Conservation (phyloP, 495 filamentous ascomycete species). For the Jackrogersella minutella region DNA sequence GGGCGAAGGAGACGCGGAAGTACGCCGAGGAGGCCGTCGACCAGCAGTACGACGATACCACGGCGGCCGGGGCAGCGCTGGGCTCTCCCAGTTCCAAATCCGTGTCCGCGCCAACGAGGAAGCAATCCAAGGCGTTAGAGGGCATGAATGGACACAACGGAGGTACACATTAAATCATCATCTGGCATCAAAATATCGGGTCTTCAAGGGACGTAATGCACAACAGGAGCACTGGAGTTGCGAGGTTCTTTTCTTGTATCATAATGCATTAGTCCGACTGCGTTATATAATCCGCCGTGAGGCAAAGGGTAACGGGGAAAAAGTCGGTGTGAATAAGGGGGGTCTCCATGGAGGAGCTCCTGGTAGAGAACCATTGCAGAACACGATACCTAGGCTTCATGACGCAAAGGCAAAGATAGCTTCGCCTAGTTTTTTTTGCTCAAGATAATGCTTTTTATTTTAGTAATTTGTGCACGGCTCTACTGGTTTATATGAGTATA, state of each 20-base stretch:
- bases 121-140: constrained; percentile 32
- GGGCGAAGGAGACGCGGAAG: constrained; percentile 62
- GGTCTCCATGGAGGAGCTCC: not conserved
- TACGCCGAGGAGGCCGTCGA: constrained; percentile 47
- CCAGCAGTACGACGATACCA: constrained; percentile 41
- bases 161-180: constrained; percentile 40
- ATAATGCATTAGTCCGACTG: constrained; percentile 36
- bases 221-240: constrained; percentile 31
- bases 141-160: constrained; percentile 41
- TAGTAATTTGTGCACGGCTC: not conserved
- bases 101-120: no score
- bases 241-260: constrained; percentile 38
- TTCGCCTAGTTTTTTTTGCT: constrained; percentile 8
- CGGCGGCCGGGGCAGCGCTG: constrained; percentile 30
- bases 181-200: constrained; percentile 7
- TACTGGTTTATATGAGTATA: not conserved
- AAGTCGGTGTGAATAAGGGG: constrained; percentile 23
- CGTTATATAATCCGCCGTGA: constrained; percentile 43
- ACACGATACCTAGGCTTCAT: constrained; percentile 20
- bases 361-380: constrained; percentile 4
- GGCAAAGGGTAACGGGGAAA: constrained; percentile 32
- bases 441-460: constrained; percentile 1
- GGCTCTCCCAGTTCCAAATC: constrained; percentile 24
- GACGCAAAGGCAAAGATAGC: constrained; percentile 5
- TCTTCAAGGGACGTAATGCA: constrained; percentile 26